A percentile compares a stretch with the other conserved stretches of the same genome.
Evolutionary conservation across 2,329 filamentous ascomycete genomes (phyloP).

Genomic region (Pseudogymnoascus sp.): DNA sequence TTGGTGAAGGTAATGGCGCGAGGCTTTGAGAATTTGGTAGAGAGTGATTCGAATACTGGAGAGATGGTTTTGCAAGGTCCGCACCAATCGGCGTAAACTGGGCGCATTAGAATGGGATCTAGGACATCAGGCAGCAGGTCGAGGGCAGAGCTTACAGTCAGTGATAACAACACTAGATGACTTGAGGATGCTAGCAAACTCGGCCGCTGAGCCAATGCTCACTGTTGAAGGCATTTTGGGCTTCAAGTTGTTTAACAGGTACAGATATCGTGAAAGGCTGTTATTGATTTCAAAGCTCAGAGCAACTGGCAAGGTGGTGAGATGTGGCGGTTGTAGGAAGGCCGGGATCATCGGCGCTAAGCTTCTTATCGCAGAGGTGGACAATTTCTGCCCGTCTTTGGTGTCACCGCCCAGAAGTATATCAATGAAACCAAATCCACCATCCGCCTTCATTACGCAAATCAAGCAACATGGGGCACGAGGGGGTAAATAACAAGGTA

Average conservation of each 20-base stretch:
- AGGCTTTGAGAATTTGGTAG: conserved; percentile 71
- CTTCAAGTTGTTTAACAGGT: background rate
- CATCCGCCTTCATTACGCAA: background rate
- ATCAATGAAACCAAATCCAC: background rate
- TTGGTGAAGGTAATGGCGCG: conserved; percentile 85
- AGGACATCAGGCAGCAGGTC: conserved; percentile 19
- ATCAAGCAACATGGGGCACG: conserved; percentile 2
- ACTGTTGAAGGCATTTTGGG: conserved; percentile 31
- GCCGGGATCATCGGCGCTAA: conserved; percentile 9
- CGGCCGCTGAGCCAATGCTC: conserved; percentile 56
- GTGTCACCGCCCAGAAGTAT: conserved; percentile 9
- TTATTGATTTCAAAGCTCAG: conserved; percentile 4
- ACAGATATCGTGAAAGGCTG: background rate
- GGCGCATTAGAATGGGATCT: conserved; percentile 25
- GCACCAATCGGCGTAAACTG: conserved; percentile 95
- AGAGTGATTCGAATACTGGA: conserved; percentile 79
- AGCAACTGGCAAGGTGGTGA: conserved; percentile 11
- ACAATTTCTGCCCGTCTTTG: conserved; percentile 9
- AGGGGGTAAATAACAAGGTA: background rate
- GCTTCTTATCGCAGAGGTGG: background rate
- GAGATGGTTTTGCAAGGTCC: conserved; percentile 89
- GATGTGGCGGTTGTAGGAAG: conserved; percentile 4
- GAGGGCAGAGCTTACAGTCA: conserved; percentile 63
- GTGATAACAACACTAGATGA: conserved; percentile 75
- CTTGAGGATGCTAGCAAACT: conserved; percentile 67